Evolutionary conservation across 345 rosid genomes (phyloP).

Genomic region (Eucalyptus marginata): DNA sequence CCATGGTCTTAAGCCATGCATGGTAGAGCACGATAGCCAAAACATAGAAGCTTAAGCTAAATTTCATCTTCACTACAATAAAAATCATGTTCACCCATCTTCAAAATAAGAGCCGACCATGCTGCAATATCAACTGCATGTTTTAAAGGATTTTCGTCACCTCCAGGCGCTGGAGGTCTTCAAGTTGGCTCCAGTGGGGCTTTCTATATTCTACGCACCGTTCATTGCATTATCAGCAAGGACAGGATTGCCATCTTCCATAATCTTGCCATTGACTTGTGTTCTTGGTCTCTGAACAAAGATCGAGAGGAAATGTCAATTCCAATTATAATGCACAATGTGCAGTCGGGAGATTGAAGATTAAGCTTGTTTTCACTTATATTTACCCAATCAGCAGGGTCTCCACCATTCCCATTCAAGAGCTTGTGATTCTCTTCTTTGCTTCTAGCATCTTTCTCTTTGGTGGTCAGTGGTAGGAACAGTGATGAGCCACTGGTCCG

Average conservation of each 20-base stretch:
- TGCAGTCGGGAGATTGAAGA: background rate
- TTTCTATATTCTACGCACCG: constrained; percentile 42
- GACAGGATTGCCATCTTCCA: constrained; percentile 52
- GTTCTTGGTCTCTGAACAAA: constrained; percentile 56
- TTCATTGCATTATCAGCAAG: constrained; percentile 59
- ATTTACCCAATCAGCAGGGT: constrained; percentile 86
- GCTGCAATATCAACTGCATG: background rate
- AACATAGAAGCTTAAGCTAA: background rate
- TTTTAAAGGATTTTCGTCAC: background rate
- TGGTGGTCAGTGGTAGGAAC: constrained; percentile 53
- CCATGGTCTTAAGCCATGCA: background rate
- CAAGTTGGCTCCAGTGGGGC: background rate
- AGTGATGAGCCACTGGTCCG: constrained; percentile 39
- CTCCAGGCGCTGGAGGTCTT: background rate
- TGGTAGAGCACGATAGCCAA: background rate
- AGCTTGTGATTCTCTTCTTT: constrained; percentile 97
- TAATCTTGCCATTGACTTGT: constrained; percentile 71
- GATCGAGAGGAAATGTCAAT: background rate
- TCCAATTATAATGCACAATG: background rate
- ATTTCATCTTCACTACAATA: background rate
- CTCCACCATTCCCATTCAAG: constrained; percentile 73
- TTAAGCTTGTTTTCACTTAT: background rate
- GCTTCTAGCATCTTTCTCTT: constrained; percentile 50
- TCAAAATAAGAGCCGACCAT: background rate
- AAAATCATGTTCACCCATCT: background rate